Evolutionary conservation across 208 protist species (phyloP).

Genomic region (Acanthamoeba sp.): DNA sequence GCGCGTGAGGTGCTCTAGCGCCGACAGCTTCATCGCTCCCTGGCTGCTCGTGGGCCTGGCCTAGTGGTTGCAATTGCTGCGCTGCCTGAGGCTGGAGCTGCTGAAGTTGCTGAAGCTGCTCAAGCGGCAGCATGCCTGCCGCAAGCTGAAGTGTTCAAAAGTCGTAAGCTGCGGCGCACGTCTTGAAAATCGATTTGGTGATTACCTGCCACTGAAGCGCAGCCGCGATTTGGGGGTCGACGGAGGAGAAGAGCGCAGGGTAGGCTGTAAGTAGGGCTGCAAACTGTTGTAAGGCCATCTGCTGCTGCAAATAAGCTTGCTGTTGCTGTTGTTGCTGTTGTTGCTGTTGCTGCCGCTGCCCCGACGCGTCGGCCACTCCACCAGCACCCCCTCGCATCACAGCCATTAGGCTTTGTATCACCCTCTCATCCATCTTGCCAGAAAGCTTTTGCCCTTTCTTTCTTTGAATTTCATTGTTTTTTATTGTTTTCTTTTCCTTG

Average conservation of each 20-base stretch:
- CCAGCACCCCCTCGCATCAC: background rate
- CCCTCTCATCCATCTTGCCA: background rate
- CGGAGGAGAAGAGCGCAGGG: background rate
- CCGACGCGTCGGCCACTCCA: background rate
- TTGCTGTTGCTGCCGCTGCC: background rate
- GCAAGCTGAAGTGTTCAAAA: background rate
- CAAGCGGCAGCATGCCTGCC: background rate
- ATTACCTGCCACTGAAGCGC: constrained; percentile 28
- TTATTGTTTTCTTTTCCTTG: background rate
- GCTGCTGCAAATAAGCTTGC: background rate
- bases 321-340: background rate
- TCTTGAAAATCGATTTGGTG: background rate
- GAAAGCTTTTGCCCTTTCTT: background rate
- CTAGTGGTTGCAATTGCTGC: background rate
- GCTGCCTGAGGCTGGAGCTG: background rate
- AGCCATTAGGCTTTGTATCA: background rate
- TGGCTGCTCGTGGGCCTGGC: background rate
- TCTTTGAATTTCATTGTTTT: background rate
- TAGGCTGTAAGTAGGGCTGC: background rate
- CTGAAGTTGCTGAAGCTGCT: constrained; percentile 6
- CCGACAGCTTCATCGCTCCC: background rate
- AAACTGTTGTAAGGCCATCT: background rate
- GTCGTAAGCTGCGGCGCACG: background rate
- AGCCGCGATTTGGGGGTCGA: background rate
- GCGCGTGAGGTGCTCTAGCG: background rate